Conservation (phyloP, 257 asterid genomes). For the Datura wrightii region DNA sequence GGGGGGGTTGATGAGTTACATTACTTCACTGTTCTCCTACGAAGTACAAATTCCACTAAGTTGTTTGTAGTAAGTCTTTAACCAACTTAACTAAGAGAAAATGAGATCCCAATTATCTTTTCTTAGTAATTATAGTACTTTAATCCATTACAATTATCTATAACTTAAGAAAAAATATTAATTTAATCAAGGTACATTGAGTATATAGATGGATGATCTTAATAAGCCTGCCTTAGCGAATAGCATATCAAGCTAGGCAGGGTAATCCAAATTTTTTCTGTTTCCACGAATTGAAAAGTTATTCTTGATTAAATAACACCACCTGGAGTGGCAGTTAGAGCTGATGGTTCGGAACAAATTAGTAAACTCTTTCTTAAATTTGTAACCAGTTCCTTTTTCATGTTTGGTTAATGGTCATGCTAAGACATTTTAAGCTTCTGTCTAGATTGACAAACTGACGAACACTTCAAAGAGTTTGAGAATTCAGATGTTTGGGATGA, state of each 20-base stretch:
- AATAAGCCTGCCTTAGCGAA: background rate
- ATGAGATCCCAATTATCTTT: background rate
- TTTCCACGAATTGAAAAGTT: background rate
- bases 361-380: background rate
- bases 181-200: background rate
- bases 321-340: background rate
- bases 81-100: background rate
- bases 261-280: background rate
- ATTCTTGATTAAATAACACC: background rate
- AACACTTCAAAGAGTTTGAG: background rate
- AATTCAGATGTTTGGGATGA: background rate
- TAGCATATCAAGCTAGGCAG: background rate
- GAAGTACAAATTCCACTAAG: background rate
- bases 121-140: background rate
- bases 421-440: background rate
- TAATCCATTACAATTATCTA: background rate
- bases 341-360: background rate
- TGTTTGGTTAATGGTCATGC: slow-evolving; percentile 15
- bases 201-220: background rate
- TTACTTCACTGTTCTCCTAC: background rate
- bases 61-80: background rate
- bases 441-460: background rate
- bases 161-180: background rate
- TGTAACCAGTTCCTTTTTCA: background rate
- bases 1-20: background rate